A percentile compares a stretch with the other conserved stretches of the same genome.
Evolutionary conservation across 768 basidiomycete genomes (phyloP).

Genomic region (Boletus rex-veris): DNA sequence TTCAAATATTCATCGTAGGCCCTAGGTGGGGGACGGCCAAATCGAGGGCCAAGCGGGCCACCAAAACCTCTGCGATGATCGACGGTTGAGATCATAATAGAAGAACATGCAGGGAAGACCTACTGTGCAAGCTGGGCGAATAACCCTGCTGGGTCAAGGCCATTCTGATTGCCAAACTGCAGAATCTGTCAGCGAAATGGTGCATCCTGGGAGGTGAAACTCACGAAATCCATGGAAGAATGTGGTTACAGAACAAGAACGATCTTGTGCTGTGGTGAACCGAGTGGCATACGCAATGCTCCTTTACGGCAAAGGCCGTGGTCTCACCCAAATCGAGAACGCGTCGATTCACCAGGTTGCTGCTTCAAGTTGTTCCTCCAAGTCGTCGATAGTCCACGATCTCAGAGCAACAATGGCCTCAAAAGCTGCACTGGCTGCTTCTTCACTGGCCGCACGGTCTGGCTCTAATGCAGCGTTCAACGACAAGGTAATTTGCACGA

Average conservation of each 20-base stretch:
- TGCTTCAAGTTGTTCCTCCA: not conserved
- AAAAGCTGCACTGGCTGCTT: conserved; percentile 18
- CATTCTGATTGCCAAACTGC: conserved; percentile 35
- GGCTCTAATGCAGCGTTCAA: conserved; percentile 79
- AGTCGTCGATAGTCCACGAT: conserved; percentile 14
- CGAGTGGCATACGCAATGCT: conserved; percentile 26
- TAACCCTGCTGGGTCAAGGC: conserved; percentile 51
- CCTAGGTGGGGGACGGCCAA: conserved; percentile 55
- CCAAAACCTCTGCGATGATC: conserved; percentile 47
- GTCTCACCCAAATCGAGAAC: conserved; percentile 21
- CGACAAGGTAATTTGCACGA: conserved; percentile 58
- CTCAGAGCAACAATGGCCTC: conserved; percentile 26
- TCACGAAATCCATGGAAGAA: conserved; percentile 39
- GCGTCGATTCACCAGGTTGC: conserved; percentile 16
- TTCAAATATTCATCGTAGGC: conserved; percentile 91
- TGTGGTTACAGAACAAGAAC: conserved; percentile 23
- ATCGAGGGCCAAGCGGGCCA: conserved; percentile 43
- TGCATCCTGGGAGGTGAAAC: conserved; percentile 4
- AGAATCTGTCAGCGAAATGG: conserved; percentile 16
- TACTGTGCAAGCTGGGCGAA: conserved; percentile 68
- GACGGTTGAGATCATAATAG: conserved; percentile 14
- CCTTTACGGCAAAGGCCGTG: conserved; percentile 30
- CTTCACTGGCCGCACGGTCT: conserved; percentile 30
- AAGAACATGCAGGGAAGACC: conserved; percentile 9
- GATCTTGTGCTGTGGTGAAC: not conserved